These are phyloP conservation scores for Phialemonium atrogriseum DNA, from an alignment of 2,329 filamentous ascomycete species.

Conservation along the genomic window DNA sequence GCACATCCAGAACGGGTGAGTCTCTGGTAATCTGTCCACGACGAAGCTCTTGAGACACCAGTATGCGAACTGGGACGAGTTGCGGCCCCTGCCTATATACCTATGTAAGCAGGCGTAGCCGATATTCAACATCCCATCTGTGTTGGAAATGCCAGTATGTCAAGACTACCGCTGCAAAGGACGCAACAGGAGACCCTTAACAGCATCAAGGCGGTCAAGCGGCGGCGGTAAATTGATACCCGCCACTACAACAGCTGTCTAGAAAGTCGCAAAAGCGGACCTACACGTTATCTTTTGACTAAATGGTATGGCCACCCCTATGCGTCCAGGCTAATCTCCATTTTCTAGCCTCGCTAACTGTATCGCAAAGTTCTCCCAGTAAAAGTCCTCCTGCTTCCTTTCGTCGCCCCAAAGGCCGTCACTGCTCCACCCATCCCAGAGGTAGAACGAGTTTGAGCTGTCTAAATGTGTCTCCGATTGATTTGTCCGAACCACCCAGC, in stretches of 20 bases:
- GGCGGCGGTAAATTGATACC: constrained; percentile 28
- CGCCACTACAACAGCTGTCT: constrained; percentile 33
- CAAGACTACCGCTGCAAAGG: constrained; percentile 41
- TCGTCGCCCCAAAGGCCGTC: constrained; percentile 34
- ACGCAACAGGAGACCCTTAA: constrained; percentile 41
- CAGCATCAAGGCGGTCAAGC: constrained; percentile 24
- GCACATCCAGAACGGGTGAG: constrained; percentile 19
- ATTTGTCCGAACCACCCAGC: constrained; percentile 39
- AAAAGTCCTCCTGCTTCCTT: constrained; percentile 39
- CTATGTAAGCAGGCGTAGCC: constrained; percentile 19
- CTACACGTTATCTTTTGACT: constrained; percentile 42
- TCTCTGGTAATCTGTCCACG: constrained; percentile 18
- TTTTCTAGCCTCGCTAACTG: constrained; percentile 37
- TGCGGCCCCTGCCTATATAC: constrained; percentile 1
- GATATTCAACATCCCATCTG: constrained; percentile 40
- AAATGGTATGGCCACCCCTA: constrained; percentile 44
- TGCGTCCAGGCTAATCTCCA: constrained; percentile 19
- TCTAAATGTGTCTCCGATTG: constrained; percentile 32
- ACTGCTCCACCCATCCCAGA: constrained; percentile 35
- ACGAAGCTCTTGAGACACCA: constrained; percentile 32
- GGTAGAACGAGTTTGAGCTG: constrained; percentile 35
- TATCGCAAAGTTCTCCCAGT: constrained; percentile 45
- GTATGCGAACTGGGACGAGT: constrained; percentile 28
- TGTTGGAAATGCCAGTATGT: constrained; percentile 34
- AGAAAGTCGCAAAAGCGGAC: constrained; percentile 41